Percentiles rank a stretch among this genome's conserved stretches.
phyloP scores from a whole-genome alignment of 495 filamentous ascomycete species.

The Cryomyces minteri region DNA sequence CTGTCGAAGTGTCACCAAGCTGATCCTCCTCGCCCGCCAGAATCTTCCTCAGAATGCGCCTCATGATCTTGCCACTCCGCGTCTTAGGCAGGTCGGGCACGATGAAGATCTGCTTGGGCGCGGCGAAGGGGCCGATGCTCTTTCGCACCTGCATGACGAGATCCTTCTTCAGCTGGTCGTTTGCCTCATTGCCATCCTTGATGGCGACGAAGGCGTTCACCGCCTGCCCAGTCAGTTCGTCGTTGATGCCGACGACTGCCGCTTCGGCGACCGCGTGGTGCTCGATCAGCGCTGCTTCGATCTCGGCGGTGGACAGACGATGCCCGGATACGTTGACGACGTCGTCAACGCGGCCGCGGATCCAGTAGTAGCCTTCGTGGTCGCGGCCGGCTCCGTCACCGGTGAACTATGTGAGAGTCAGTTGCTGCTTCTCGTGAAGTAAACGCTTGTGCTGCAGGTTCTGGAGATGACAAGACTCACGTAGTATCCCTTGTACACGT shows the following conservation, averaged over 20 bases:
- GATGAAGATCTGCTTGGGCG: conserved; percentile 81
- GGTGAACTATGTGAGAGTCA: conserved; percentile 57
- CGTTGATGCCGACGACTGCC: conserved; percentile 81
- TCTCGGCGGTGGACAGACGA: conserved; percentile 90
- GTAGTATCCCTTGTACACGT: conserved; percentile 97
- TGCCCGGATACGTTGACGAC: conserved; percentile 97
- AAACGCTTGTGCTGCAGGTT: background rate
- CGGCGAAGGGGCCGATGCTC: conserved; percentile 92
- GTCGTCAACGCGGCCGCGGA: conserved; percentile 94
- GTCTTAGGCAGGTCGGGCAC: conserved; percentile 94
- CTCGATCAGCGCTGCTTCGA: conserved; percentile 91
- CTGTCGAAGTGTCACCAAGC: conserved; percentile 80
- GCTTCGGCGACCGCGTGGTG: conserved; percentile 81
- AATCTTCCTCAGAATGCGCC: conserved; percentile 91
- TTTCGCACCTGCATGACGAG: conserved; percentile 87
- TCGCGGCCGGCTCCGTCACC: conserved; percentile 95
- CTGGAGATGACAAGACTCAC: conserved; percentile 31
- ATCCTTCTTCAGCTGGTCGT: conserved; percentile 77
- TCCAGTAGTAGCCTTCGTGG: conserved; percentile 99
- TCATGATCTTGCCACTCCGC: conserved; percentile 95
- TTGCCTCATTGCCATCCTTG: conserved; percentile 67
- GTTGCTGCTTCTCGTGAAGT: background rate
- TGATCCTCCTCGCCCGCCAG: conserved; percentile 92
- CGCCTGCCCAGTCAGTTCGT: conserved; percentile 90
- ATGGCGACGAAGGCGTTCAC: conserved; percentile 93